Percentiles rank a stretch among this genome's conserved stretches.
phyloP scores from a whole-genome alignment of 805 yeast species.

The Brettanomyces nanus region DNA sequence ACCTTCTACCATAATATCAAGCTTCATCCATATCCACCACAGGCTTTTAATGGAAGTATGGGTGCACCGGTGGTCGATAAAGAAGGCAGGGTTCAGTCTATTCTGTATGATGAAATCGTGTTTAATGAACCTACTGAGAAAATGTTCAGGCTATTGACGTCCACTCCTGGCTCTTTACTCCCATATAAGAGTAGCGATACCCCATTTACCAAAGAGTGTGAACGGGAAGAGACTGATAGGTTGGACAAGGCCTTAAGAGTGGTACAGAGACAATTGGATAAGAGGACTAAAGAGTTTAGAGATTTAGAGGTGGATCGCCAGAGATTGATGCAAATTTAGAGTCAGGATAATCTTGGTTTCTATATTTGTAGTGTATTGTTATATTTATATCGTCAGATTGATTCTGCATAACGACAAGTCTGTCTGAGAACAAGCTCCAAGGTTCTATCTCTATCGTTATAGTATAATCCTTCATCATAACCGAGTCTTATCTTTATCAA shows the following conservation, averaged over 20 bases:
- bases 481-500: conserved; percentile 17
- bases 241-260: conserved; percentile 30
- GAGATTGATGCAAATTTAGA: conserved; percentile 13
- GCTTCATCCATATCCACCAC: conserved; percentile 71
- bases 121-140: conserved; percentile 94
- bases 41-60: background rate
- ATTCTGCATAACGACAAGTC: conserved; percentile 9
- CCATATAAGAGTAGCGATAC: conserved; percentile 25
- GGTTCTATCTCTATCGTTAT: conserved; percentile 10
- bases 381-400: background rate
- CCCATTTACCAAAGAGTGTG: conserved; percentile 39
- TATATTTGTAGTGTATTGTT: background rate
- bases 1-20: conserved; percentile 83
- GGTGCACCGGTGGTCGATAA: conserved; percentile 23
- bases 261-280: conserved; percentile 20
- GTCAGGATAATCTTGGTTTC: too few relatives aligned
- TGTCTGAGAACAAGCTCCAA: conserved; percentile 12
- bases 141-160: conserved; percentile 70
- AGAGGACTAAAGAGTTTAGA: conserved; percentile 19
- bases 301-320: conserved; percentile 25
- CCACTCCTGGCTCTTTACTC: conserved; percentile 51
- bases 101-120: conserved; percentile 81
- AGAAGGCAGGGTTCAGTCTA: conserved; percentile 43
- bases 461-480: conserved; percentile 18
- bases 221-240: conserved; percentile 56